Conservation (phyloP, 805 yeast genomes). For the Lipomyces lipofer region DNA sequence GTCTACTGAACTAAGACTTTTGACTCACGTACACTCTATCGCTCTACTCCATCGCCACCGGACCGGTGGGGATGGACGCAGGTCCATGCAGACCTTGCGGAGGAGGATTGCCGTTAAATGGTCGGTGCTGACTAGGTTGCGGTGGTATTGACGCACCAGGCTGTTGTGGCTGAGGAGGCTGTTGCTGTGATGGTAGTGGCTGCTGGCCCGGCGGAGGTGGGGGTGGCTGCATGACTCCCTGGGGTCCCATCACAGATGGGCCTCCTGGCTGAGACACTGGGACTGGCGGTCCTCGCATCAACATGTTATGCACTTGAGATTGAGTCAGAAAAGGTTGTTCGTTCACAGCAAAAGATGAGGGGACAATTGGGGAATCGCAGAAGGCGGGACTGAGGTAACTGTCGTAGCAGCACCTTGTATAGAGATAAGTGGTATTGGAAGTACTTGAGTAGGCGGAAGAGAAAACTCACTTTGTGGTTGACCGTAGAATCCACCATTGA, state of each 20-base stretch:
- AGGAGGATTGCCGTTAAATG: too few species aligned
- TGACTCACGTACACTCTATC: too few species aligned
- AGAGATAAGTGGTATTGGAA: not conserved
- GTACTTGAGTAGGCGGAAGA: not conserved
- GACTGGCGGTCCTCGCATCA: constrained; percentile 20
- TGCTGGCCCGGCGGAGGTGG: constrained; percentile 5
- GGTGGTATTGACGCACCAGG: too few species aligned
- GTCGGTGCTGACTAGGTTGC: too few species aligned
- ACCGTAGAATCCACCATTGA: constrained; percentile 13
- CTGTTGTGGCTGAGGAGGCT: too few species aligned
- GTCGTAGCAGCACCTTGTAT: not conserved
- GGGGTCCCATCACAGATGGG: constrained; percentile 13
- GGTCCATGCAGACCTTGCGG: too few species aligned
- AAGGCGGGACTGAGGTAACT: not conserved
- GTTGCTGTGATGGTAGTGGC: too few species aligned
- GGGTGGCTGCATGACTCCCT: constrained; percentile 5
- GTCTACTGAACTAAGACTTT: too few species aligned
- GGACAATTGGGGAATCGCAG: not conserved
- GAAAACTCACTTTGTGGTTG: constrained; percentile 19
- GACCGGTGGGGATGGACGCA: too few species aligned
- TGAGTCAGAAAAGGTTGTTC: not conserved
- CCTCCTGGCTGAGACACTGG: constrained; percentile 10
- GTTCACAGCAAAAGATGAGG: not conserved
- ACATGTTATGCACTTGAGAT: constrained; percentile 14
- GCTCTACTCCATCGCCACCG: too few species aligned